A percentile compares a stretch with the other conserved stretches of the same genome.
Conservation (phyloP, 1,139 yeast genomes). For the Saccharomyces hybrid region DNA sequence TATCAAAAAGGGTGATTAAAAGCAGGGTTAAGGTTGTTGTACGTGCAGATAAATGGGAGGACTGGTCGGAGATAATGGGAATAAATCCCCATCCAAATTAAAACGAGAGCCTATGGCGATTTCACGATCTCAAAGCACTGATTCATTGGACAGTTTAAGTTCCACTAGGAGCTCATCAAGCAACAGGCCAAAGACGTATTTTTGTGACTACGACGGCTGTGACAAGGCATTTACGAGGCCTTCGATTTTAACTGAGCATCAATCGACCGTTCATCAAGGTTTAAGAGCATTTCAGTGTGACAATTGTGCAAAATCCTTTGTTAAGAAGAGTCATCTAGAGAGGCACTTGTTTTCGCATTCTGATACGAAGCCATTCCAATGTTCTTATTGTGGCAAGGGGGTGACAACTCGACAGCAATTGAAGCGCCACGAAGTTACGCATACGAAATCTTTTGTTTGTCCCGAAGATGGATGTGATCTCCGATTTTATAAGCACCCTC, state of each 20-base stretch:
- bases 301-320: slow-evolving; percentile 58
- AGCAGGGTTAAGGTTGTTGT: not conserved
- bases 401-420: slow-evolving; percentile 76
- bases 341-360: slow-evolving; percentile 65
- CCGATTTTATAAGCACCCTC: slow-evolving; percentile 69
- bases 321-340: slow-evolving; percentile 69
- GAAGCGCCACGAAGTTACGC: slow-evolving; percentile 72
- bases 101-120: not conserved
- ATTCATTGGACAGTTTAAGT: slow-evolving; percentile 13
- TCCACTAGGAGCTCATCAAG: slow-evolving; percentile 30
- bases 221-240: slow-evolving; percentile 74
- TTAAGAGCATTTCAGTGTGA: slow-evolving; percentile 69
- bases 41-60: not conserved
- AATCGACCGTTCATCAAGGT: slow-evolving; percentile 61
- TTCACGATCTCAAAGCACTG: slow-evolving; percentile 2
- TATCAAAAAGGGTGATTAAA: not conserved
- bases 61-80: not conserved
- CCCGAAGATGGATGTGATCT: slow-evolving; percentile 54
- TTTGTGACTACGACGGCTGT: slow-evolving; percentile 60
- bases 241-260: slow-evolving; percentile 74
- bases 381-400: slow-evolving; percentile 76
- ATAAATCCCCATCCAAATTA: not conserved
- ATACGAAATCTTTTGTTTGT: slow-evolving; percentile 63
- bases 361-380: slow-evolving; percentile 62
- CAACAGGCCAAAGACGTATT: slow-evolving; percentile 48